Conservation (phyloP, 2,329 filamentous ascomycete species). For the Cercospora sp. region DNA sequence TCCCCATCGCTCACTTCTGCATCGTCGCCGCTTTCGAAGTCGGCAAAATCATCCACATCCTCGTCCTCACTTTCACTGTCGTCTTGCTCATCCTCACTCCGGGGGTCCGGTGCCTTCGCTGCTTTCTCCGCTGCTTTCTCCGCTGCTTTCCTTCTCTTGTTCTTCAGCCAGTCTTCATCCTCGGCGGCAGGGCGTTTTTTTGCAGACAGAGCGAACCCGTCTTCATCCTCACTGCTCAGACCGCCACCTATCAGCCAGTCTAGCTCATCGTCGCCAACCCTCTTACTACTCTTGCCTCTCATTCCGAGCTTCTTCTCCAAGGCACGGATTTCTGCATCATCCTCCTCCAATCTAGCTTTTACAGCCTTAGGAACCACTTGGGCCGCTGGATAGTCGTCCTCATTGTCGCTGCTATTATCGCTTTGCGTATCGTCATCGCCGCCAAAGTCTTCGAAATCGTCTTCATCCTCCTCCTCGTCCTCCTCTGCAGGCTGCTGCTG, state of each 20-base stretch:
- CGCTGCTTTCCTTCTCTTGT: conserved; percentile 57
- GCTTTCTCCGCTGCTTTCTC: conserved; percentile 30
- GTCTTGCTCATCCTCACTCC: conserved; percentile 10
- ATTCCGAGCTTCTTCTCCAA: conserved; percentile 87
- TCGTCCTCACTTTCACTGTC: conserved; percentile 26
- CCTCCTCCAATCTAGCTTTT: conserved; percentile 64
- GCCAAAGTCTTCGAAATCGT: conserved; percentile 38
- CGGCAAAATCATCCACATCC: background rate
- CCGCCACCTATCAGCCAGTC: conserved; percentile 67
- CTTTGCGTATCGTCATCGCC: conserved; percentile 31
- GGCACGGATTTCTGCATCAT: conserved; percentile 84
- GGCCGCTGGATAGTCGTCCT: conserved; percentile 22
- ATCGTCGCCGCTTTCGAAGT: conserved; percentile 28
- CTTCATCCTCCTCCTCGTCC: conserved; percentile 22
- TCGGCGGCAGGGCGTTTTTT: conserved; percentile 55
- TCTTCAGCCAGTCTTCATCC: conserved; percentile 60
- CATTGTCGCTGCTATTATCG: background rate
- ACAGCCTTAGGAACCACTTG: conserved; percentile 24
- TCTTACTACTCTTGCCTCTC: conserved; percentile 68
- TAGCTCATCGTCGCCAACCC: conserved; percentile 77
- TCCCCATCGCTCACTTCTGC: conserved; percentile 32
- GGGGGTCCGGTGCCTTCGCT: background rate
- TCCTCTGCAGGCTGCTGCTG: conserved; percentile 8
- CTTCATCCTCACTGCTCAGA: conserved; percentile 52
- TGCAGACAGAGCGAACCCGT: conserved; percentile 49